These are phyloP conservation scores for Eucalyptus pauciflora DNA, from an alignment of 345 rosid species.

Conservation along the genomic window DNA sequence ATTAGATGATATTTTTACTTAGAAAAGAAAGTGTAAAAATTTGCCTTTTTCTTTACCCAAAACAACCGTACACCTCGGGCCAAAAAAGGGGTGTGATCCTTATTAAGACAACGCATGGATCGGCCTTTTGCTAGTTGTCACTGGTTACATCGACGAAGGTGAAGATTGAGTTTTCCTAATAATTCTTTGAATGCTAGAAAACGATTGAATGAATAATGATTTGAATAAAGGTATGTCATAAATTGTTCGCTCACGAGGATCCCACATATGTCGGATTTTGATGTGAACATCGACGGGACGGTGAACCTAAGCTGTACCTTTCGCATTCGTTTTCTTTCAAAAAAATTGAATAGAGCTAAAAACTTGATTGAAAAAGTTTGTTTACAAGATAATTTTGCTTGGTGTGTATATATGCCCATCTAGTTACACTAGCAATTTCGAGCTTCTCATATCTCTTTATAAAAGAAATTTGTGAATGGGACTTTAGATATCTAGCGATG, in stretches of 20 bases:
- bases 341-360: neutral
- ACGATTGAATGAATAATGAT: neutral
- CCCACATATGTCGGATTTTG: neutral
- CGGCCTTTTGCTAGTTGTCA: neutral
- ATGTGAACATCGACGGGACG: neutral
- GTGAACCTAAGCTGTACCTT: neutral
- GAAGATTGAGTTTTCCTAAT: neutral
- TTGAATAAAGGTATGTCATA: neutral
- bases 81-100: too few species aligned
- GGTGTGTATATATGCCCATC: neutral
- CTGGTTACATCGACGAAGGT: neutral
- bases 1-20: neutral
- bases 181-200: neutral
- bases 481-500: neutral
- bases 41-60: too few species aligned
- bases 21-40: neutral
- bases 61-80: too few species aligned
- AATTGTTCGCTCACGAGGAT: neutral
- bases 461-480: neutral
- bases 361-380: neutral
- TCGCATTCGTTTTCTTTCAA: neutral
- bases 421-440: neutral
- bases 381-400: neutral
- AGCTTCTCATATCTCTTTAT: neutral
- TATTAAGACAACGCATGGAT: neutral